Conservation (phyloP, 768 basidiomycete genomes). For the Boletus vermiculosoides region DNA sequence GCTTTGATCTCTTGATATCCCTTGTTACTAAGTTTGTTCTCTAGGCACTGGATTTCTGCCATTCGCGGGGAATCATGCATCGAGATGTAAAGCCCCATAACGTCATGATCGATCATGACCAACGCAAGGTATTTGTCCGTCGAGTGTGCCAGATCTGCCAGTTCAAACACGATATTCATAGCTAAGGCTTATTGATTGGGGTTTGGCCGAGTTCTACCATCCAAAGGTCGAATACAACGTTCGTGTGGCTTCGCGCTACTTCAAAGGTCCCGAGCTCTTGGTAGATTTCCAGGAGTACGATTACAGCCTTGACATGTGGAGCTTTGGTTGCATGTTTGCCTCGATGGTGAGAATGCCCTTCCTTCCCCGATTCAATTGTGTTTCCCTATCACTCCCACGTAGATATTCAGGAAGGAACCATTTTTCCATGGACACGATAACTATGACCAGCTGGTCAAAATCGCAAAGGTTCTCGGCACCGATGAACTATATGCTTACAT, state of each 20-base stretch:
- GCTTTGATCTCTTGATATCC: constrained; percentile 2
- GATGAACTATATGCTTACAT: constrained; percentile 92
- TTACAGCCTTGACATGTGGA: constrained; percentile 98
- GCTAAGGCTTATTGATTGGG: constrained; percentile 98
- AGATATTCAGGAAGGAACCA: constrained; percentile 99
- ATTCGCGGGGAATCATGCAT: constrained; percentile 99
- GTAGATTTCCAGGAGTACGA: constrained; percentile 99
- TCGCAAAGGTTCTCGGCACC: constrained; percentile 95
- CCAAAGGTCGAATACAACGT: constrained; percentile 98
- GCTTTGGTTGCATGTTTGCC: constrained; percentile 97
- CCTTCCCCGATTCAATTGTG: background rate
- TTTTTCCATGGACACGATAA: constrained; percentile 99
- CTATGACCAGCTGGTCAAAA: constrained; percentile 97
- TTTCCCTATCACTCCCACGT: constrained; percentile 3
- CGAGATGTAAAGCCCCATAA: constrained; percentile 98
- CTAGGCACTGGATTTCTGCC: constrained; percentile 94
- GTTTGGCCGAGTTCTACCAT: constrained; percentile 97
- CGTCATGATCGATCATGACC: constrained; percentile 99
- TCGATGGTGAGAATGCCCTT: constrained; percentile 71
- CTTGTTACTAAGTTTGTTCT: background rate
- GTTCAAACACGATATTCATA: constrained; percentile 34
- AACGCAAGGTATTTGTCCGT: constrained; percentile 67
- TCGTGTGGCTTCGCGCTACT: constrained; percentile 94
- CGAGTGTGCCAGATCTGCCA: constrained; percentile 7
- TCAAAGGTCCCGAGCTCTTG: constrained; percentile 95